Evolutionary conservation across 140 eudicot species (phyloP), one percentile per base, ranked within the genome.

Genomic region (Anethum foeniculum): DNA sequence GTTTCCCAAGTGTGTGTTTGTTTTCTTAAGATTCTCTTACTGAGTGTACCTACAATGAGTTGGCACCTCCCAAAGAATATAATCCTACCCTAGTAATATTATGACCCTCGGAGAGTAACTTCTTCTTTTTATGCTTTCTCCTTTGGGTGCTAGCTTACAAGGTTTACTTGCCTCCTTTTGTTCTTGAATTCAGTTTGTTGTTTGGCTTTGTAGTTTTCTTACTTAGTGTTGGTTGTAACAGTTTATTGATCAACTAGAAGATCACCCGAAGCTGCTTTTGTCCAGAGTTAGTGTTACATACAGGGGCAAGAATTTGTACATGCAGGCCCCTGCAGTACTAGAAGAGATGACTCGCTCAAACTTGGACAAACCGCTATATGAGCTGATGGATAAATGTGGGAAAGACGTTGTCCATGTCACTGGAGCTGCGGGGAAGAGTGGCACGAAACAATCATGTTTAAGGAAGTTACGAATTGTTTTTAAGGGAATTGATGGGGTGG

Each of bases 331-430:
- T 54, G 92, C 93, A 10, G 78, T 83, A 67, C 92, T 95, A 2
- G 99, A 95, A 85, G 92, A 90, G 89, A 83, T 90, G 97, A 95
- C 97, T 28, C 84, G 97, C 41, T 79, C 97, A 48, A 92, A 92
- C 83, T 88, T 95, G 27, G 88, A 88, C 13, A 14, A 85, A 34
- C 84, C 96, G n/a, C 77, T 92, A 21, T 92, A 87, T 49, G 92
- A 92, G 51, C 87, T 95, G 79, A 91, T 95, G 93, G 92, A 85
- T 46, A 85, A 83, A 79, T 77, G 82, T 60, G 87, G 93, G 34
- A 83, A 76, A 49, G 97, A 89, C 81, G 77, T 85, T 25, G 86
- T 95, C 65, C 91, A 91, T 84, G 99, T 89, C 75, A 92, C 90
- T 48, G 99, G 99, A n/a, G 67, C 75, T 38, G 86, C 95, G 0